Base-by-base conservation (phyloP, 2,329 filamentous ascomycete genomes). In the Hypocreales sp. region DNA sequence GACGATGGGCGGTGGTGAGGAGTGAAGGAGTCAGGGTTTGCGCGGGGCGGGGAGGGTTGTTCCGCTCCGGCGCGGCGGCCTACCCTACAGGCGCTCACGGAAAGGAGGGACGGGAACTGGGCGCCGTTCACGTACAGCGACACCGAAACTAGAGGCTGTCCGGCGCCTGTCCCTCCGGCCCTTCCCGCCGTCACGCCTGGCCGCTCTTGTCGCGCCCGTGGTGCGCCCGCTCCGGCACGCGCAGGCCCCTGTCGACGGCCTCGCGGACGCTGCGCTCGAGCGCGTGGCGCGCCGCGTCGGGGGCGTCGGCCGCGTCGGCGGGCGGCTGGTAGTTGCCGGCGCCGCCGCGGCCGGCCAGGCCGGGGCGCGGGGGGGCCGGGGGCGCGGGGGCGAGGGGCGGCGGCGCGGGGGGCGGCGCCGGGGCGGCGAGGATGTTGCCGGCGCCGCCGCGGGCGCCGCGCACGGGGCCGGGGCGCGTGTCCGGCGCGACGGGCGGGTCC, bases 391-490 rank as follows among this genome's bases (percentile, higher is more conserved):
- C 33, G 42, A 23, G 29, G 29, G 13, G 38, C 38, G 32, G 37
- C 32, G 32, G 37, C 37, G 44, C 28, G 35, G 48, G 33, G 35
- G 5, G 19, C 15, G 20, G 12, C 20, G 19, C 12, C 12, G 37
- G 5, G 26, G 35, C 15, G 28, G 60, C 55, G 28, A 60, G 44
- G 41, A 63, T 71, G 53, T 77, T 77, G 19, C 72, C 72, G 2
- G 70, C 68, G 14, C 72, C 72, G 35, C 72, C 34, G 27, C 34
- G 34, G 8, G 31, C 34, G 5, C 26, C 27, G 20, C 22, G 31
- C 2, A 27, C 20, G 17, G 13, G 24, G 8, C 16, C n/a, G n/a
- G n/a, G n/a, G n/a, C n/a, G n/a, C n/a, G n/a, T n/a, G n/a, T n/a
- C n/a, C n/a, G n/a, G n/a, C n/a, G n/a, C n/a, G n/a, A n/a, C n/a